phyloP scores from a whole-genome alignment of 1,284 basidiomycete species.

The Cryptococcus amylolentus region DNA sequence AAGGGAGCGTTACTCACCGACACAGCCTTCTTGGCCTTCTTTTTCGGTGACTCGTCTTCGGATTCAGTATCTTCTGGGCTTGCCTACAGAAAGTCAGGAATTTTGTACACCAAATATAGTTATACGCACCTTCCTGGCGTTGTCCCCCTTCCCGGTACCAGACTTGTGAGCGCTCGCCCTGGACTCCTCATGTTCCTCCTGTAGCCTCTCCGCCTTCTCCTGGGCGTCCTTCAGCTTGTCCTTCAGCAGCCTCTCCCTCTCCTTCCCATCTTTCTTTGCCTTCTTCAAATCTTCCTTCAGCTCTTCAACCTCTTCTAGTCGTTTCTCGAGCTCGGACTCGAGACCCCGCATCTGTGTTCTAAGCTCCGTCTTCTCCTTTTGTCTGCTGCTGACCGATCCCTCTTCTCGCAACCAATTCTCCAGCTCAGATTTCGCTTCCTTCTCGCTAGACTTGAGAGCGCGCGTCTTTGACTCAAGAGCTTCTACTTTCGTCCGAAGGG shows the following conservation, averaged over 20 bases:
- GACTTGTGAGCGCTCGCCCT: slow-evolving; percentile 15
- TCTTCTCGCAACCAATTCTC: slow-evolving; percentile 26
- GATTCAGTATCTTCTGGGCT: slow-evolving; percentile 26
- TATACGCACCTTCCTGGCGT: slow-evolving; percentile 18
- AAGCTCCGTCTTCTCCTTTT: slow-evolving; percentile 32
- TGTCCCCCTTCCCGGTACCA: slow-evolving; percentile 9
- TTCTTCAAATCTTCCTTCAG: slow-evolving; percentile 30
- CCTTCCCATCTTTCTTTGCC: slow-evolving; percentile 25
- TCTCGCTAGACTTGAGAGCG: slow-evolving; percentile 27
- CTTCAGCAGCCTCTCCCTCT: slow-evolving; percentile 30
- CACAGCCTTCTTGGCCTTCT: slow-evolving; percentile 26
- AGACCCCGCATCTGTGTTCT: slow-evolving; percentile 25
- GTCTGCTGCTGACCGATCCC: slow-evolving; percentile 16
- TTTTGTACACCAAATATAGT: not conserved
- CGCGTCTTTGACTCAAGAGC: slow-evolving; percentile 23
- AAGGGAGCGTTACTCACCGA: slow-evolving; percentile 1
- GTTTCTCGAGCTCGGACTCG: slow-evolving; percentile 26
- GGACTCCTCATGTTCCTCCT: slow-evolving; percentile 31
- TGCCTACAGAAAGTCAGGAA: slow-evolving; percentile 9
- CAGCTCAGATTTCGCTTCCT: slow-evolving; percentile 28
- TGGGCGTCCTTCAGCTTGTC: slow-evolving; percentile 21
- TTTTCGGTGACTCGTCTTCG: slow-evolving; percentile 22
- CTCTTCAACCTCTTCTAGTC: slow-evolving; percentile 28
- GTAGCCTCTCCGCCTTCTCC: slow-evolving; percentile 24
- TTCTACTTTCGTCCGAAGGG: slow-evolving; percentile 24